Evolutionary conservation across 352 stramenopile genomes (phyloP), one percentile per base, ranked within the genome.

Genomic region (Phytophthora syringae): DNA sequence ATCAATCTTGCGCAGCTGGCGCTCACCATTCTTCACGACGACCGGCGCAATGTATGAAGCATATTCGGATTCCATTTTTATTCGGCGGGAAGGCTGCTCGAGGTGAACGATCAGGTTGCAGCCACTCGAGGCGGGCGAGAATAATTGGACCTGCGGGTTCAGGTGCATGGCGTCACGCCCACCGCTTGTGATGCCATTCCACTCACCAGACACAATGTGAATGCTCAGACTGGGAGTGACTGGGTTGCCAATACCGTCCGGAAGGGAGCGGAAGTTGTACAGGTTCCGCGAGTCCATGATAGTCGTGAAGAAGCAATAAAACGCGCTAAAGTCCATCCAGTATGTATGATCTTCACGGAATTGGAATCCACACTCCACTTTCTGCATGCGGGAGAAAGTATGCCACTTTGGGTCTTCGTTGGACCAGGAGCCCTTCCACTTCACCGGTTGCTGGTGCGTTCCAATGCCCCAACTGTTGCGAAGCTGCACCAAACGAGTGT

Each of bases 91-190:
- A 20, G 86, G 84, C 57, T 95, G 86, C 55, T 95, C 86, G 9
- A 95, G 63, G 36, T 92, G 81, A 20, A 88, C 69, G 0, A 74
- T 63, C 7, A 93, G 60, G 6, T 72, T 64, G 65, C 84, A 92
- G 32, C 67, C 81, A 44, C 71, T 67, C 10, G 84, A 57, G 3
- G 79, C 72, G 16, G 85, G 85, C 43, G 80, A 88, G 39, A 91
- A 90, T 5, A 95, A 49, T 48, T 95, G 86, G 51, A 92, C 89
- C 63, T 95, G 86, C n/a, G 86, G 86, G 52, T 95, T 95, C 43
- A 95, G 52, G 55, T 95, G 86, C 79, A 95, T 90, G 7, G 84
- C 86, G 39, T 93, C 84, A 22, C 86, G 79, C 6, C 84, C 86
- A 42, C 86, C 86, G 21, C 80, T 88, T 3, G 84, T 95, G 49